Evolutionary conservation across 768 basidiomycete genomes (phyloP).

Genomic region (Tricholoma terreum): DNA sequence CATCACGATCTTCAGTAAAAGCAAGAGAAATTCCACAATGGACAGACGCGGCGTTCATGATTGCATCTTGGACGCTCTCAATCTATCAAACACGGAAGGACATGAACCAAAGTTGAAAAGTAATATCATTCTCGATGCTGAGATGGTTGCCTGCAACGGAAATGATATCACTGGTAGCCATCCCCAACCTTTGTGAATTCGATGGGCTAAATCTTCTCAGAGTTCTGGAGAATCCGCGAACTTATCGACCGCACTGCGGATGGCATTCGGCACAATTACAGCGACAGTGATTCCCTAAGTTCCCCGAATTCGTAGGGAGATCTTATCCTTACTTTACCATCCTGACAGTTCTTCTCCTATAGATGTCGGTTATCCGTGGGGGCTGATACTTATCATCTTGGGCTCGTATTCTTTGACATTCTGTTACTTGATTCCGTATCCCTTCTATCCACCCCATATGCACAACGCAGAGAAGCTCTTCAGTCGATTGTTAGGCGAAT

Average conservation of each 20-base stretch:
- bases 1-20: constrained; percentile 87
- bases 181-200: not conserved
- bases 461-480: constrained; percentile 55
- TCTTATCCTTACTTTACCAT: not conserved
- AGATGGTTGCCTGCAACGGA: constrained; percentile 85
- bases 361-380: constrained; percentile 29
- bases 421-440: constrained; percentile 63
- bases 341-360: not conserved
- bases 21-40: constrained; percentile 73
- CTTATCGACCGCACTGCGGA: constrained; percentile 57
- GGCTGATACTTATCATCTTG: constrained; percentile 53
- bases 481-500: constrained; percentile 51
- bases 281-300: not conserved
- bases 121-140: constrained; percentile 69
- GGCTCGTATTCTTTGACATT: constrained; percentile 86
- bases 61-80: constrained; percentile 60
- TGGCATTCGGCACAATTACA: constrained; percentile 42
- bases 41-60: constrained; percentile 68
- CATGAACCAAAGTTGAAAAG: constrained; percentile 24
- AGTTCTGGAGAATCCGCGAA: constrained; percentile 72
- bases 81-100: constrained; percentile 26
- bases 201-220: constrained; percentile 31
- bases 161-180: constrained; percentile 65
- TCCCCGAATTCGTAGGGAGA: not conserved
- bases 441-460: constrained; percentile 55